phyloP scores from a whole-genome alignment of 768 basidiomycete genomes.

The Rhodotorula toruloides region DNA sequence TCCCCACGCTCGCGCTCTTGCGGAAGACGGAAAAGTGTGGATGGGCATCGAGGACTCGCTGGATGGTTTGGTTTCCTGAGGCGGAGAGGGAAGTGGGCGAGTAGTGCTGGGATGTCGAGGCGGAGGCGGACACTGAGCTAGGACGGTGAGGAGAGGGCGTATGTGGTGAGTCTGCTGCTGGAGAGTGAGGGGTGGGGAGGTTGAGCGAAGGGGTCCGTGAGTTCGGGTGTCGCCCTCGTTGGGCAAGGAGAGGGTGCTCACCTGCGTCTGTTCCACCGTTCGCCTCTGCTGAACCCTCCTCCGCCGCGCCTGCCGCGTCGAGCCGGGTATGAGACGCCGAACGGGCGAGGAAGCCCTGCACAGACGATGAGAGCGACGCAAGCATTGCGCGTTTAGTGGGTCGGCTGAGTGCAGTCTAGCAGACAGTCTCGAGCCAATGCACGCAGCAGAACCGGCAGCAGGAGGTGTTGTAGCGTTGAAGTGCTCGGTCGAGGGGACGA shows the following conservation, averaged over 20 bases:
- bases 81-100: conserved; percentile 22
- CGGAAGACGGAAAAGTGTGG: conserved; percentile 36
- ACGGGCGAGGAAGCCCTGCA: neutral
- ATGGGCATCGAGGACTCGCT: conserved; percentile 24
- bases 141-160: too few relatives aligned
- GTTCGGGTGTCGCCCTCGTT: neutral
- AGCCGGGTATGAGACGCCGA: neutral
- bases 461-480: too few relatives aligned
- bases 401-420: neutral
- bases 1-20: conserved; percentile 17
- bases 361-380: neutral
- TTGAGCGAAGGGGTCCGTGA: too few relatives aligned
- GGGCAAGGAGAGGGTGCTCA: neutral
- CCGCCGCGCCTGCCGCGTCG: too few relatives aligned
- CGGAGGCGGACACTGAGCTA: too few relatives aligned
- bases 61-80: conserved; percentile 23
- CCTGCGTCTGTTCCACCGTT: too few relatives aligned
- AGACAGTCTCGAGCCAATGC: neutral
- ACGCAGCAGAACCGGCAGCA: neutral
- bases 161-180: too few relatives aligned
- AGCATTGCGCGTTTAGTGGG: neutral
- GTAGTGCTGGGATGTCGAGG: neutral
- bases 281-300: too few relatives aligned
- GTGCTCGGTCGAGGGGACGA: too few relatives aligned
- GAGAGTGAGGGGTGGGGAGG: neutral